Base-by-base conservation (phyloP, 176 grass and related monocot species). In the Bothriochloa decipiens region DNA sequence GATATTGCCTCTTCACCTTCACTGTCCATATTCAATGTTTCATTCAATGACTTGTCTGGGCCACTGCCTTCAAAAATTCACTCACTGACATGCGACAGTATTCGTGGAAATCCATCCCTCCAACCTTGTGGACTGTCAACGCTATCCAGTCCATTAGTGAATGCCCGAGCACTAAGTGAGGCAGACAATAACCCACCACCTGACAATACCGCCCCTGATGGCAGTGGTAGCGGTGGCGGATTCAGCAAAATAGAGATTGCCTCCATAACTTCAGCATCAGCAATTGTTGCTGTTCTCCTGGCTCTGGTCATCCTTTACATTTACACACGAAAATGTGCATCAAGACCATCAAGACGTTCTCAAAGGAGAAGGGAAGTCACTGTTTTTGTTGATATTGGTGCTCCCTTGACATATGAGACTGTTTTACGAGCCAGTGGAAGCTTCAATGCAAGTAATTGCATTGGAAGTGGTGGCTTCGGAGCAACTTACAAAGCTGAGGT, bases 401-500 rank as follows among this genome's bases (percentile, higher is more conserved):
- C 83, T 77, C 88, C 86, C 42, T 73, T 97, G 67, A 94, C 92
- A 75, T 94, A 94, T 50, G 95, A 97, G 83, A 91, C 86, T 82
- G 95, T 97, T 81, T 87, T 92, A 10, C 92, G 85, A 22, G 91
- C 95, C 70, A 88, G 92, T 70, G 88, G 88, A 20, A 89, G 81
- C 86, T 97, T 97, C 41, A 97, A 94, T 79, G 90, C 92, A 68
- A 94, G 92, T 62, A 97, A 97, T 81, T 97, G 92, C 75, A 97
- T 97, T 67, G 95, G 95, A 84, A 94, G 88, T 86, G 95, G 95
- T 68, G 95, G 95, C 23, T 97, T 97, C 66, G 95, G 95, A 79
- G 95, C 95, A 58, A 97, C 95, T 16, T 97, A 97, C 81, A 97
- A 97, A 87, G 95, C 92, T 88, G 95, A 97, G 87, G 85, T 97